phyloP scores from a whole-genome alignment of 305 asterid species.

The Fraxinus paxiana region DNA sequence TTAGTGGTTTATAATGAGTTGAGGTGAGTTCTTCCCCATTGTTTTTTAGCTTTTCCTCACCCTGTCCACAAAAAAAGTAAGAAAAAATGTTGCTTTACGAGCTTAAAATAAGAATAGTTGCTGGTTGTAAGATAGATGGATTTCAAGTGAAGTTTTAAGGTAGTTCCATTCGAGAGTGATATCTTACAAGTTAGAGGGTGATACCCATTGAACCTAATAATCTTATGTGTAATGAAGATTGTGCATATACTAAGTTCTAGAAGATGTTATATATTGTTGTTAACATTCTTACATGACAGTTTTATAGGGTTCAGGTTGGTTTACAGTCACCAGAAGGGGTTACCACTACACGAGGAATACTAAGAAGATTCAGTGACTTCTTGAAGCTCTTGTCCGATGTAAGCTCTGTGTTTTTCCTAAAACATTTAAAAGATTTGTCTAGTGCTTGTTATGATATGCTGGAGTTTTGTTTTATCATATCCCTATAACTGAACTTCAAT shows the following conservation, averaged over 20 bases:
- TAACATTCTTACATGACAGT: constrained; percentile 45
- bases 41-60: too few relatives aligned
- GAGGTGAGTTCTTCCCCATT: too few relatives aligned
- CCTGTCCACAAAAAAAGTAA: too few relatives aligned
- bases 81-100: too few relatives aligned
- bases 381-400: constrained; percentile 61
- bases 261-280: constrained; percentile 1
- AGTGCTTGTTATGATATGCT: constrained; percentile 6
- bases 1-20: not conserved
- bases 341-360: constrained; percentile 46
- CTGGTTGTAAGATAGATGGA: too few relatives aligned
- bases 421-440: not conserved
- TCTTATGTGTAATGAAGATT: constrained; percentile 4
- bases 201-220: not conserved
- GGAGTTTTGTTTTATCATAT: not conserved
- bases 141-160: too few relatives aligned
- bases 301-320: constrained; percentile 73
- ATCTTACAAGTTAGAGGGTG: not conserved
- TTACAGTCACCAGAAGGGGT: constrained; percentile 68
- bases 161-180: too few relatives aligned
- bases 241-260: constrained; percentile 17
- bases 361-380: constrained; percentile 66
- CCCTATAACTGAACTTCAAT: constrained; percentile 7
- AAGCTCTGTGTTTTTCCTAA: constrained; percentile 25
- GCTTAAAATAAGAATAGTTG: too few relatives aligned